A percentile compares a stretch with the other conserved stretches of the same genome.
Evolutionary conservation across 1,139 yeast genomes (phyloP).

Genomic region (Hansenula lynferdii): DNA sequence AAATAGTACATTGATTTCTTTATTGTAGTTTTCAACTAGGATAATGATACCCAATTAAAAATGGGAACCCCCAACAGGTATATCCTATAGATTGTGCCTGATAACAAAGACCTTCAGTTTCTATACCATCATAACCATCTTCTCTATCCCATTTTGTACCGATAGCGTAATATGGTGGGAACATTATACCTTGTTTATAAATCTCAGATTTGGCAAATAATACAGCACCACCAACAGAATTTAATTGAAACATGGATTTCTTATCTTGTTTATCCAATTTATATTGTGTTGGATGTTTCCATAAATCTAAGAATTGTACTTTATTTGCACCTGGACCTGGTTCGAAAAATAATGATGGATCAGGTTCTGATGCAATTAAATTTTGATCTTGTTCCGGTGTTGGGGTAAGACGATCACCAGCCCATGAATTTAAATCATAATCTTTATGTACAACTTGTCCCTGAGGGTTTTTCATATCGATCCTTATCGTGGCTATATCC

Average conservation of each 20-base stretch:
- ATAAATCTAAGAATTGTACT: slow-evolving; percentile 32
- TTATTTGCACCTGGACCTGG: slow-evolving; percentile 33
- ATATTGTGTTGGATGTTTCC: slow-evolving; percentile 16
- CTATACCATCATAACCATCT: slow-evolving; percentile 51
- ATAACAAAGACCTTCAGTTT: slow-evolving; percentile 49
- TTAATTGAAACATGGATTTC: slow-evolving; percentile 28
- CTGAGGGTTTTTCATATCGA: slow-evolving; percentile 18
- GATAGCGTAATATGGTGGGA: slow-evolving; percentile 42
- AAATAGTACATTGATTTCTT: no score
- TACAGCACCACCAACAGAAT: slow-evolving; percentile 48
- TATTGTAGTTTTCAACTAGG: not conserved
- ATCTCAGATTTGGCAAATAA: slow-evolving; percentile 37
- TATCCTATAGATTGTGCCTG: slow-evolving; percentile 40
- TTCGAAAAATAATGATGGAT: slow-evolving; percentile 34
- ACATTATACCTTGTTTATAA: slow-evolving; percentile 40
- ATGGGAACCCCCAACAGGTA: slow-evolving; percentile 31
- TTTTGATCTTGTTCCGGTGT: slow-evolving; percentile 26
- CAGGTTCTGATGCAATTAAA: no score
- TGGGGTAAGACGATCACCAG: slow-evolving; percentile 38
- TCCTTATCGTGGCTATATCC: slow-evolving; percentile 40
- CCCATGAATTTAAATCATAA: slow-evolving; percentile 45
- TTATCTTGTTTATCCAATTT: slow-evolving; percentile 9
- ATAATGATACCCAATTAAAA: slow-evolving; percentile 14
- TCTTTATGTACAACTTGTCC: slow-evolving; percentile 18
- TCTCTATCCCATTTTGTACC: slow-evolving; percentile 41